phyloP scores from a whole-genome alignment of 2,329 filamentous ascomycete species.

The Fusarium sp. region DNA sequence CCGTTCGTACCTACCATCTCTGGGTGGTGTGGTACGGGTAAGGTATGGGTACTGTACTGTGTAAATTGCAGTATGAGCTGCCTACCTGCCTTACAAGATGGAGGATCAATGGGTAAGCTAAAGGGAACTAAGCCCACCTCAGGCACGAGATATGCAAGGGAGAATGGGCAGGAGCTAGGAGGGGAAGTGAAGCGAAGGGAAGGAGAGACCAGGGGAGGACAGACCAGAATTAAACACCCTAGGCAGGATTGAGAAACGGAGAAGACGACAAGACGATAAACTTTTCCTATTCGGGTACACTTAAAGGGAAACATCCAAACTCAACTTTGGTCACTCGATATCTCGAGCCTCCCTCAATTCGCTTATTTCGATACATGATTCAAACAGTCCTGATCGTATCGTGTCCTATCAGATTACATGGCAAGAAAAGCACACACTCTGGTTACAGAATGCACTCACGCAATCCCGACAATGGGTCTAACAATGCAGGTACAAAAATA shows the following conservation, averaged over 20 bases:
- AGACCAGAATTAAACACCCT: slow-evolving; percentile 9
- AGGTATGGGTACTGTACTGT: slow-evolving; percentile 3
- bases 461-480: slow-evolving; percentile 18
- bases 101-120: slow-evolving; percentile 13
- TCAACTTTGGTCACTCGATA: slow-evolving; percentile 7
- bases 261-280: slow-evolving; percentile 16
- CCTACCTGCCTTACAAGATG: slow-evolving; percentile 4
- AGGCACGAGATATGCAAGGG: slow-evolving; percentile 18
- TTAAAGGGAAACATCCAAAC: slow-evolving; percentile 22
- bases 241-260: slow-evolving; percentile 22
- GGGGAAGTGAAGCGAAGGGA: slow-evolving; percentile 29
- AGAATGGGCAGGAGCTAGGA: slow-evolving; percentile 19
- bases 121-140: slow-evolving; percentile 23
- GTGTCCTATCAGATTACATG: neutral
- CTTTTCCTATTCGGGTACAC: slow-evolving; percentile 26
- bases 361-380: slow-evolving; percentile 15
- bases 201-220: slow-evolving; percentile 3
- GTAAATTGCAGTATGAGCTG: slow-evolving; percentile 18
- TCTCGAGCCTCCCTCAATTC: slow-evolving; percentile 26
- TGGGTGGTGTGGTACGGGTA: slow-evolving; percentile 12
- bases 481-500: slow-evolving; percentile 38
- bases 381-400: neutral
- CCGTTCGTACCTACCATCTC: slow-evolving; percentile 5
- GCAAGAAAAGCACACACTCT: neutral
- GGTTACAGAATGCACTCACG: slow-evolving; percentile 13